A percentile compares a stretch with the other conserved stretches of the same genome.
Evolutionary conservation across 2,329 filamentous ascomycete species (phyloP).

Genomic region (Botryotinia convoluta): DNA sequence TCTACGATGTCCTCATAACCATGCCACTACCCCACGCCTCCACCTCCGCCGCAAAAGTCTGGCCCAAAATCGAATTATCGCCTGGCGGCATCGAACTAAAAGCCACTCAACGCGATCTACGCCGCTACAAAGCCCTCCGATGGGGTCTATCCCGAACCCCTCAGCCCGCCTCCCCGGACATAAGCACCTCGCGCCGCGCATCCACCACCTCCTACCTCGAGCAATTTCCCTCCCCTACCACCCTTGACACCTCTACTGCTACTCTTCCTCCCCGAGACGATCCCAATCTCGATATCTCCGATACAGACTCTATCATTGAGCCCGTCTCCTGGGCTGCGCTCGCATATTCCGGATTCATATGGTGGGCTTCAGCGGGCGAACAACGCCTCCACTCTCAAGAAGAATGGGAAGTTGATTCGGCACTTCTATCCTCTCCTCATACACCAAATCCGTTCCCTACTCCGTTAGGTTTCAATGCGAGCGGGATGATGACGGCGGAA

Average conservation of each 20-base stretch:
- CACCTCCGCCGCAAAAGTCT: slow-evolving; percentile 59
- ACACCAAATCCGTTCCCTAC: slow-evolving; percentile 30
- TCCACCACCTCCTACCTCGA: slow-evolving; percentile 21
- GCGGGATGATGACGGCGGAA: slow-evolving; percentile 39
- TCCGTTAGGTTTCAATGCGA: slow-evolving; percentile 38
- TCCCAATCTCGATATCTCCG: slow-evolving; percentile 45
- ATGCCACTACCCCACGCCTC: slow-evolving; percentile 64
- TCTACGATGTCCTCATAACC: slow-evolving; percentile 88
- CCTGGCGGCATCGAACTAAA: slow-evolving; percentile 61
- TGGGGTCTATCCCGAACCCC: slow-evolving; percentile 53
- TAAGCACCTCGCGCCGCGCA: slow-evolving; percentile 20
- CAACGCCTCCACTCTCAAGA: slow-evolving; percentile 59
- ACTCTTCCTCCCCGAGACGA: slow-evolving; percentile 39
- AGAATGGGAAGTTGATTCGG: slow-evolving; percentile 56
- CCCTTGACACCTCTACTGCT: slow-evolving; percentile 29
- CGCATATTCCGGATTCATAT: slow-evolving; percentile 81
- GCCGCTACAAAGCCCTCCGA: slow-evolving; percentile 70
- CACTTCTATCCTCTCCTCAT: slow-evolving; percentile 46
- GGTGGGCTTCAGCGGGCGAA: slow-evolving; percentile 85
- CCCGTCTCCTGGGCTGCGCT: slow-evolving; percentile 68
- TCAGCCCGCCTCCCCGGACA: slow-evolving; percentile 24
- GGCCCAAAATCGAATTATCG: slow-evolving; percentile 72
- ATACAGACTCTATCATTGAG: slow-evolving; percentile 56
- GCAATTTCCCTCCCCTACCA: slow-evolving; percentile 25
- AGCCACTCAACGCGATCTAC: slow-evolving; percentile 86